Evolutionary conservation across 2,329 filamentous ascomycete species (phyloP).

Genomic region (Daldinia sp.): DNA sequence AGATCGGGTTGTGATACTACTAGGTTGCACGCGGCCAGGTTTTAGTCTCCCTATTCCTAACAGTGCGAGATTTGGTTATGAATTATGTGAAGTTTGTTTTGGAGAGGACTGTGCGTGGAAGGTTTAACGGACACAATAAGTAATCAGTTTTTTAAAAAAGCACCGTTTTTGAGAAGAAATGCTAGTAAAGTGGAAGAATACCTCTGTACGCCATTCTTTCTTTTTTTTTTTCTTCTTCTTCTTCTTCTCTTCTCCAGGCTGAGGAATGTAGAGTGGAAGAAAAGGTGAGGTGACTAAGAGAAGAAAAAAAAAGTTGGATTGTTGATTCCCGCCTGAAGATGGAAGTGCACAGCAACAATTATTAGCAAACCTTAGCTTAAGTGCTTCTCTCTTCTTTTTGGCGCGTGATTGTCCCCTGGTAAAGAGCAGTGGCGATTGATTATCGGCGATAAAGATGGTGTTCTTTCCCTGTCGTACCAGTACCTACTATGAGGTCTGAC

Average conservation of each 20-base stretch:
- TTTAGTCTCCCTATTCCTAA: constrained; percentile 29
- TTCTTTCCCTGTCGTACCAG: neutral
- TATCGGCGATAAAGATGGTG: constrained; percentile 30
- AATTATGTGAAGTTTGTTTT: constrained; percentile 4
- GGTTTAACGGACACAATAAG: neutral
- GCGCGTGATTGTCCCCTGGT: constrained; percentile 15
- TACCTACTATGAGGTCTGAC: neutral
- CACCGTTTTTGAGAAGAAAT: constrained; percentile 5
- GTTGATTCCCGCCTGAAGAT: constrained; percentile 5
- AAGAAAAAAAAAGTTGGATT: constrained; percentile 4
- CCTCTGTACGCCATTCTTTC: constrained; percentile 37
- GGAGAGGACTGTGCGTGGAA: constrained; percentile 2
- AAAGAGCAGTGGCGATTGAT: constrained; percentile 21
- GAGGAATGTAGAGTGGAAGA: constrained; percentile 8
- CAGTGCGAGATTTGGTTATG: constrained; percentile 15
- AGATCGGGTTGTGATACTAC: constrained; percentile 28
- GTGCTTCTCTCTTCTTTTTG: constrained; percentile 5
- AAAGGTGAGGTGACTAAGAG: constrained; percentile 4
- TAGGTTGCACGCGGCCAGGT: constrained; percentile 26
- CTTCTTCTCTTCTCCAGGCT: neutral
- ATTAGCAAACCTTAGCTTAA: constrained; percentile 8
- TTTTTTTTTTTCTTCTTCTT: constrained; percentile 4
- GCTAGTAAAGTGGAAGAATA: constrained; percentile 24
- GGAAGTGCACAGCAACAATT: neutral
- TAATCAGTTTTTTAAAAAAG: neutral